Conservation (phyloP, 2,329 filamentous ascomycete species). For the Epichloe aotearoae region DNA sequence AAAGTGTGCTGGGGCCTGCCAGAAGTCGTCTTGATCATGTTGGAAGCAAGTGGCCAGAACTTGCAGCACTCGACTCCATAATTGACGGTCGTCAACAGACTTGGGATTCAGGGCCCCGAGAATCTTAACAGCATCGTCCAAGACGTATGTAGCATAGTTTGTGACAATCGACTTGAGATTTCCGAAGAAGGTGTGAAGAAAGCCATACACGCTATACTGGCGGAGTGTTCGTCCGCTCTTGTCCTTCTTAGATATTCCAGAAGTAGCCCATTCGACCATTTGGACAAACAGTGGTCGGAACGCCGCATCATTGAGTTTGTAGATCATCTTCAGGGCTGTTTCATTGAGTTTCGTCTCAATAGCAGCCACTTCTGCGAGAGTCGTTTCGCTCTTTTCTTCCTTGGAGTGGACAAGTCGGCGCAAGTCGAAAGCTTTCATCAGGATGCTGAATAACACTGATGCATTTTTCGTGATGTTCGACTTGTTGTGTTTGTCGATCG, state of each 20-base stretch:
- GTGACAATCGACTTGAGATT: constrained; percentile 90
- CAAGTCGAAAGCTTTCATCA: constrained; percentile 50
- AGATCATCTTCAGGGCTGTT: constrained; percentile 75
- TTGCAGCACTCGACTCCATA: constrained; percentile 58
- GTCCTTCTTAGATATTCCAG: constrained; percentile 49
- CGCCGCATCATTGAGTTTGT: constrained; percentile 87
- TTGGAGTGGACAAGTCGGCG: constrained; percentile 41
- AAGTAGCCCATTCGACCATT: constrained; percentile 68
- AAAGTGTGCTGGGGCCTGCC: constrained; percentile 86
- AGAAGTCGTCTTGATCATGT: constrained; percentile 90
- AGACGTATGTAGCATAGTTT: constrained; percentile 72
- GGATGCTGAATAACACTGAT: constrained; percentile 50
- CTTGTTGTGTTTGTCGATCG: constrained; percentile 70
- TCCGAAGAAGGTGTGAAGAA: constrained; percentile 67
- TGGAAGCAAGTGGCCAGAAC: constrained; percentile 67
- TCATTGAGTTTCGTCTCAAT: constrained; percentile 56
- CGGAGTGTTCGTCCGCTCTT: constrained; percentile 43
- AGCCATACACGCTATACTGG: constrained; percentile 66
- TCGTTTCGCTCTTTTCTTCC: constrained; percentile 30
- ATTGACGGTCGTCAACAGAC: constrained; percentile 33
- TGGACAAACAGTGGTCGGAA: constrained; percentile 86
- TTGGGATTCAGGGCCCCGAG: constrained; percentile 40
- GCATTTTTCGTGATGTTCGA: constrained; percentile 64
- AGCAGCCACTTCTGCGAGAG: constrained; percentile 35
- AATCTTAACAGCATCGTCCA: constrained; percentile 59